phyloP scores from a whole-genome alignment of 2,329 filamentous ascomycete species.

The Colletotrichum sansevieriae region DNA sequence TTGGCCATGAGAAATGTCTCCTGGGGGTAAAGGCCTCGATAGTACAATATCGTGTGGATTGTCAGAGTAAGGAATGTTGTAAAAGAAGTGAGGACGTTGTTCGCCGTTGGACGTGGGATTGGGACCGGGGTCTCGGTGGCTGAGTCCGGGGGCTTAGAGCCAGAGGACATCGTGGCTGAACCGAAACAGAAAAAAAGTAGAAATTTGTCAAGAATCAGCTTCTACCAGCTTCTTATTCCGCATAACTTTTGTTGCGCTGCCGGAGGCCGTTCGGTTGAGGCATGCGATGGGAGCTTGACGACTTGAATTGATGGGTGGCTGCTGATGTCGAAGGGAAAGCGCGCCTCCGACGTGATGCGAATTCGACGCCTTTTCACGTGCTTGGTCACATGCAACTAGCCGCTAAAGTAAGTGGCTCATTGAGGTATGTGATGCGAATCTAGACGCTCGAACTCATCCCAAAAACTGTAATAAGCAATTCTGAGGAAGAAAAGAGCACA shows the following conservation, averaged over 20 bases:
- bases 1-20: slow-evolving; percentile 82
- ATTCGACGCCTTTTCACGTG: slow-evolving; percentile 10
- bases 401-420: too few relatives aligned
- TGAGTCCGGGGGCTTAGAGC: slow-evolving; percentile 19
- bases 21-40: slow-evolving; percentile 82
- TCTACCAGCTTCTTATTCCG: background rate
- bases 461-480: too few relatives aligned
- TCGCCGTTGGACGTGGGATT: slow-evolving; percentile 59
- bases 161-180: slow-evolving; percentile 26
- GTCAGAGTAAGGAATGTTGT: slow-evolving; percentile 84
- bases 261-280: too few relatives aligned
- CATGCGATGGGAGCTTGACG: too few relatives aligned
- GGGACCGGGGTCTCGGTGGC: slow-evolving; percentile 36
- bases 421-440: too few relatives aligned
- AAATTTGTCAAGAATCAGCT: background rate
- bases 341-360: slow-evolving; percentile 16
- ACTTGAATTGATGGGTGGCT: background rate
- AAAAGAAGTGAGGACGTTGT: slow-evolving; percentile 76
- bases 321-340: background rate
- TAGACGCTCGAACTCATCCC: rapidly evolving
- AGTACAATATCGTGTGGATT: slow-evolving; percentile 88
- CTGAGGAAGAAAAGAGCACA: too few relatives aligned
- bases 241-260: too few relatives aligned
- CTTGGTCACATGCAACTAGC: background rate
- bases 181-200: background rate